Evolutionary conservation across 1,284 basidiomycete genomes (phyloP), one percentile per base, ranked within the genome.

Genomic region (Microbotryum lychnidis-dioicae): DNA sequence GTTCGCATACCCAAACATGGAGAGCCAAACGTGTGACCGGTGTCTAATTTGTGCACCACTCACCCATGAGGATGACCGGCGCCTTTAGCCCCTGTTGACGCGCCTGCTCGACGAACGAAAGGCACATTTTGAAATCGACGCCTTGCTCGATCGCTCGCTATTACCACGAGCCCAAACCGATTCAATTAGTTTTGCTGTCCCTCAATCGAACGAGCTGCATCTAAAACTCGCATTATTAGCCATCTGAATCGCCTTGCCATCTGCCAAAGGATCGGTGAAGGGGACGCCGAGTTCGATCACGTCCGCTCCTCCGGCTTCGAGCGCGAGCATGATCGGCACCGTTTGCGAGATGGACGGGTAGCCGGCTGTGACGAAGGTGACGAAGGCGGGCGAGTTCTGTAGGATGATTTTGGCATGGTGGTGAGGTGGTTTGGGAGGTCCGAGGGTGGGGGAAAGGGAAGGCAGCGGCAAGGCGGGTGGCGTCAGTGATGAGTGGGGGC

Each of bases 261-360:
- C 94, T 1, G 91, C 94, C 70, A 92, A 89, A 10, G 94, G 94
- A 78, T 98, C 94, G 61, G 89, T 92, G 79, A 97, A 97, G 0
- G 92, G 94, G 45, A 97, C 83, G 29, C 96, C 96, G 42, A 98
- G 82, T 77, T 98, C 94, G 68, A 98, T 94, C 68, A 97, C 84
- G 75, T 97, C 92, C 52, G 90, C 84, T 25, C 94, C 96, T 54
- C 93, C 94, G 51, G 83, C 82, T 76, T 97, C 87, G 82, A 98
- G 87, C 23, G 87, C 87, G 46, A 97, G 83, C 79, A 97, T 77
- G 60, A 94, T 80, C 4, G 89, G 84, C 18, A 96, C 89, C 1
- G 94, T 97, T 64, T 87, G 85, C 71, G 85, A 79, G 57, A 77
- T 76, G 14, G 79, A 83, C 27, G 91, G 92, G 77, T 85, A 96